A percentile compares a stretch with the other conserved stretches of the same genome.
These are phyloP conservation scores for Stellera chamaejasme DNA, from an alignment of 345 rosid genomes.

Conservation along the genomic window DNA sequence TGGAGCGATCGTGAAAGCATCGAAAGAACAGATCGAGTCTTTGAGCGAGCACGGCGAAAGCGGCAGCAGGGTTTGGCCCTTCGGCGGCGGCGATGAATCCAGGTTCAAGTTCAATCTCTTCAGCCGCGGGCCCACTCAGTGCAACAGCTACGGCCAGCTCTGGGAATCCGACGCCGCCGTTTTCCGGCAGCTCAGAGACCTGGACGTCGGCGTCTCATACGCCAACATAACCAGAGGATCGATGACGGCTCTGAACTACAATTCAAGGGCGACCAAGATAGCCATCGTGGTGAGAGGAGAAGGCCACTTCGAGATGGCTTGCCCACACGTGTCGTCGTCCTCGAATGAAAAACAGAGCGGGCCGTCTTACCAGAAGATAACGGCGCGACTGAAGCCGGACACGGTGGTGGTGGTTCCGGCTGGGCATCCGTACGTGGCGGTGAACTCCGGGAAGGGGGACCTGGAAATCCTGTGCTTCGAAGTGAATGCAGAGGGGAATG, in stretches of 20 bases:
- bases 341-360: background rate
- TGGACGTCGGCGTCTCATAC: slow-evolving; percentile 21
- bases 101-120: slow-evolving; percentile 23
- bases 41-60: slow-evolving; percentile 19
- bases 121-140: slow-evolving; percentile 16
- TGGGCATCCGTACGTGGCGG: slow-evolving; percentile 31
- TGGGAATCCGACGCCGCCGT: slow-evolving; percentile 17
- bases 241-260: slow-evolving; percentile 29
- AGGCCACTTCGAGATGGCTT: slow-evolving; percentile 38
- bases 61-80: slow-evolving; percentile 11
- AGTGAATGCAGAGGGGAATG: slow-evolving; percentile 31
- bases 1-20: slow-evolving; percentile 29
- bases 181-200: slow-evolving; percentile 19
- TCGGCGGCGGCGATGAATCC: slow-evolving; percentile 30
- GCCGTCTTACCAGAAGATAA: slow-evolving; percentile 18
- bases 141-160: slow-evolving; percentile 32
- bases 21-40: slow-evolving; percentile 32
- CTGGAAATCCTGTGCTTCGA: slow-evolving; percentile 29
- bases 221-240: slow-evolving; percentile 31
- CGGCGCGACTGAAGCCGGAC: slow-evolving; percentile 17
- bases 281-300: slow-evolving; percentile 21
- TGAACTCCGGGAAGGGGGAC: slow-evolving; percentile 22
- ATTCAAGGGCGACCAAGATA: slow-evolving; percentile 32
- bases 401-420: slow-evolving; percentile 27
- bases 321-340: slow-evolving; percentile 26